Evolutionary conservation across 305 asterid species (phyloP).

Genomic region (Plantago rigida): DNA sequence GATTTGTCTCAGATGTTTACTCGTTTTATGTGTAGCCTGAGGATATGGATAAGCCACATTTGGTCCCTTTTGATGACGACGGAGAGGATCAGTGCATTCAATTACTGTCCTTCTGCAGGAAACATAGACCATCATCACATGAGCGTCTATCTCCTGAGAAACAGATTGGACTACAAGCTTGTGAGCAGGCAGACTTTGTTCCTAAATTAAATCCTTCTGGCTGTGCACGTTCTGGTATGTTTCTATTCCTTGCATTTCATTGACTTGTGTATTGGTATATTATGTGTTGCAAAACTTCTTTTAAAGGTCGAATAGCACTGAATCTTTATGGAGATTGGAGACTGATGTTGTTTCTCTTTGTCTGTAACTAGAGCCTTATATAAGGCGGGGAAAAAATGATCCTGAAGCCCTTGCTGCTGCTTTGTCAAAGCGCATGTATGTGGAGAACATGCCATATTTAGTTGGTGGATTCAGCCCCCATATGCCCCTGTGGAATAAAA

Average conservation of each 20-base stretch:
- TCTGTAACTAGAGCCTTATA: constrained; percentile 59
- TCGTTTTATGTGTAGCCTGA: constrained; percentile 49
- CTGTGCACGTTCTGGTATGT: constrained; percentile 82
- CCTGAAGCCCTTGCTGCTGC: constrained; percentile 73
- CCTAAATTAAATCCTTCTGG: constrained; percentile 79
- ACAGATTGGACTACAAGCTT: constrained; percentile 35
- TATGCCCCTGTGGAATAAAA: constrained; percentile 42
- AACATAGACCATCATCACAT: constrained; percentile 66
- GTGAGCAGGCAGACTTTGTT: constrained; percentile 47
- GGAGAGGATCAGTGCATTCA: constrained; percentile 83
- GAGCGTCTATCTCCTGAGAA: constrained; percentile 34
- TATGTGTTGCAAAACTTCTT: too few species aligned
- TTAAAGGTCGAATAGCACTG: too few species aligned
- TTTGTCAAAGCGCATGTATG: constrained; percentile 68
- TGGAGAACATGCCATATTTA: constrained; percentile 80
- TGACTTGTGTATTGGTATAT: not conserved
- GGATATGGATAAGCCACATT: constrained; percentile 68
- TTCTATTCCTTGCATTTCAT: constrained; percentile 23
- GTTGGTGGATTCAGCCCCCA: constrained; percentile 81
- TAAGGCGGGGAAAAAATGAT: constrained; percentile 65
- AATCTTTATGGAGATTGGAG: not conserved
- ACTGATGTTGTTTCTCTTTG: constrained; percentile 20
- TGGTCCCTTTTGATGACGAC: constrained; percentile 71
- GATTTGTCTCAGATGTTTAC: constrained; percentile 9
- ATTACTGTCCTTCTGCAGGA: constrained; percentile 79